A percentile compares a stretch with the other conserved stretches of the same genome.
Evolutionary conservation across 1,284 basidiomycete species (phyloP).

Genomic region (Phlebopus sp.): DNA sequence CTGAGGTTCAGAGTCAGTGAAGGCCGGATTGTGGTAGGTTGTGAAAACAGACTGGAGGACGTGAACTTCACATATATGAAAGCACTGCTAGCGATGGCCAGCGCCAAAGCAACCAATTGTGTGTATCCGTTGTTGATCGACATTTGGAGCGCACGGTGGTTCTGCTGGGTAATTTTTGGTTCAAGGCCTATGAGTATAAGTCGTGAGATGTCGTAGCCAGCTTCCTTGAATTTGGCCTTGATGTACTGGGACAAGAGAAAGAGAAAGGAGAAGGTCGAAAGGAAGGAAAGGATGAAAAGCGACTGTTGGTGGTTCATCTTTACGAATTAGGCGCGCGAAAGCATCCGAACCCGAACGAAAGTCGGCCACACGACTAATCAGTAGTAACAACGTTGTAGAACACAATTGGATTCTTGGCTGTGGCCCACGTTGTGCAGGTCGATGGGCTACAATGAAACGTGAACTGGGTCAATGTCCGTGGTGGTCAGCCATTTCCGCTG

Average conservation of each 20-base stretch:
- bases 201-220: constrained; percentile 55
- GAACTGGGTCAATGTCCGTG: neutral
- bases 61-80: constrained; percentile 47
- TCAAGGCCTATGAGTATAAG: constrained; percentile 63
- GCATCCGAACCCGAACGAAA: neutral
- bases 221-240: constrained; percentile 42
- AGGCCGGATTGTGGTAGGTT: constrained; percentile 32
- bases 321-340: neutral
- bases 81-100: constrained; percentile 35
- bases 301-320: constrained; percentile 45
- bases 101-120: constrained; percentile 37
- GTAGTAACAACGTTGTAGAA: neutral
- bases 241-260: constrained; percentile 42
- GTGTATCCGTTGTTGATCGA: constrained; percentile 23
- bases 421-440: too few species aligned
- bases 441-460: too few species aligned
- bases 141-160: constrained; percentile 23
- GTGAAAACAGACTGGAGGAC: constrained; percentile 39
- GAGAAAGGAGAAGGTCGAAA: constrained; percentile 46
- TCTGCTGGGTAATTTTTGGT: constrained; percentile 27
- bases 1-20: constrained; percentile 32
- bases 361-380: neutral
- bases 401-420: too few species aligned
- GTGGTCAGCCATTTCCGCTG: neutral
- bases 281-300: constrained; percentile 51